phyloP scores from a whole-genome alignment of 2,329 filamentous ascomycete species.

The Diaporthe helianthi region DNA sequence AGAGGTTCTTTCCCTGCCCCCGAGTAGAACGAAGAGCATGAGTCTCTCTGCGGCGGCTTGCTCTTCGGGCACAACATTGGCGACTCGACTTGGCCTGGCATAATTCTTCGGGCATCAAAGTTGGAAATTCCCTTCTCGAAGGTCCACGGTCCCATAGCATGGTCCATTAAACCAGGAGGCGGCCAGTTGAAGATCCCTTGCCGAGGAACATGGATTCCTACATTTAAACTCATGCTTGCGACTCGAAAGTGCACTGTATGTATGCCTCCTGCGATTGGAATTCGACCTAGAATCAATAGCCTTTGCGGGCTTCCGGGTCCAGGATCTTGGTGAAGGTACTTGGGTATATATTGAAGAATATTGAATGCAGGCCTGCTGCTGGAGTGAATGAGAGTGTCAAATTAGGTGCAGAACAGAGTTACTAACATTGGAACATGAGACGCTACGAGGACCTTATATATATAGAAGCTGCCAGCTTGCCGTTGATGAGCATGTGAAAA shows the following conservation, averaged over 20 bases:
- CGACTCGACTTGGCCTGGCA: constrained; percentile 9
- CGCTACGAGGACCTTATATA: neutral
- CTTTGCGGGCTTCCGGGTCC: neutral
- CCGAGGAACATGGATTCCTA: neutral
- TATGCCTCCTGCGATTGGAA: too few relatives aligned
- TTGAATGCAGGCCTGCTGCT: constrained; percentile 1
- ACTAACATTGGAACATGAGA: neutral
- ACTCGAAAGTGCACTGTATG: too few relatives aligned
- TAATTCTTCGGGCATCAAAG: constrained; percentile 3
- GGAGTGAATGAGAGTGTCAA: too few relatives aligned
- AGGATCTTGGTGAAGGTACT: neutral
- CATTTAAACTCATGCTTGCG: neutral
- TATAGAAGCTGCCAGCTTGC: neutral
- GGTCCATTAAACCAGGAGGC: neutral
- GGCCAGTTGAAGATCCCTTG: neutral
- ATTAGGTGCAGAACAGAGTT: neutral
- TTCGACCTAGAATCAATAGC: neutral
- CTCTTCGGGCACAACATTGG: constrained; percentile 18
- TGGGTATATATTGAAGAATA: neutral
- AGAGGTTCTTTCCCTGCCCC: neutral
- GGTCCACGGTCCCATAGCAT: constrained; percentile 15
- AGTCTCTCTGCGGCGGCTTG: neutral
- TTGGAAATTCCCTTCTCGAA: constrained; percentile 10
- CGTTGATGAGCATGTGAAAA: too few relatives aligned
- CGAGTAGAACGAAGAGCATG: neutral